Evolutionary conservation across 176 grass and related monocot species (phyloP).

Genomic region (Paspalum vaginatum): DNA sequence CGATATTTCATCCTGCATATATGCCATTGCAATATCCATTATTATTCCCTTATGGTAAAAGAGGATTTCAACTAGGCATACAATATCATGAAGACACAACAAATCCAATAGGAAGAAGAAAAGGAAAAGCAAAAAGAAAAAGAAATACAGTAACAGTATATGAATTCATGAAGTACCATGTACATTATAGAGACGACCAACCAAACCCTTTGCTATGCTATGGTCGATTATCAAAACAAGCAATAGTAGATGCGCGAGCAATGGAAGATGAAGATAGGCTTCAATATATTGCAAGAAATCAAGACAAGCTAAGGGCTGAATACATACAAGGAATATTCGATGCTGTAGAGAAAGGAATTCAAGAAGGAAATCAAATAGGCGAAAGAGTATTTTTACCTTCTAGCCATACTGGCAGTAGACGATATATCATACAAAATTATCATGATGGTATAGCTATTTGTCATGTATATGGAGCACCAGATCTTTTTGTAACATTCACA

Average conservation of each 20-base stretch:
- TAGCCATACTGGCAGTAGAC: background rate
- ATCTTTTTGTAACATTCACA: background rate
- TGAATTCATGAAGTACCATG: background rate
- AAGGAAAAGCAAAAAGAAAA: background rate
- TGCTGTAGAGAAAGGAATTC: background rate
- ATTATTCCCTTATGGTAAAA: background rate
- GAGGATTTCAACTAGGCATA: background rate
- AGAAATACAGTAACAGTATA: background rate
- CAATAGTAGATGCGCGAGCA: background rate
- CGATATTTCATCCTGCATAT: background rate
- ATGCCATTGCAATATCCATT: background rate
- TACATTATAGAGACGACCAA: background rate
- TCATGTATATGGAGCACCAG: background rate
- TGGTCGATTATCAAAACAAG: background rate
- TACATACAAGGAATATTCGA: background rate
- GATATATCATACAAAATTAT: background rate
- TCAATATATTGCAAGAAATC: background rate
- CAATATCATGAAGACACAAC: background rate
- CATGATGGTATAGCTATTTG: conserved; percentile 3
- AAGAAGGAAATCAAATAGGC: background rate
- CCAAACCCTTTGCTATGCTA: background rate
- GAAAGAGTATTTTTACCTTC: background rate
- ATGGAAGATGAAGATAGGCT: background rate
- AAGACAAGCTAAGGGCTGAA: background rate
- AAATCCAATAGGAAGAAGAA: rapidly evolving